Evolutionary conservation across 768 basidiomycete genomes (phyloP).

Genomic region (Tricholomella constricta): DNA sequence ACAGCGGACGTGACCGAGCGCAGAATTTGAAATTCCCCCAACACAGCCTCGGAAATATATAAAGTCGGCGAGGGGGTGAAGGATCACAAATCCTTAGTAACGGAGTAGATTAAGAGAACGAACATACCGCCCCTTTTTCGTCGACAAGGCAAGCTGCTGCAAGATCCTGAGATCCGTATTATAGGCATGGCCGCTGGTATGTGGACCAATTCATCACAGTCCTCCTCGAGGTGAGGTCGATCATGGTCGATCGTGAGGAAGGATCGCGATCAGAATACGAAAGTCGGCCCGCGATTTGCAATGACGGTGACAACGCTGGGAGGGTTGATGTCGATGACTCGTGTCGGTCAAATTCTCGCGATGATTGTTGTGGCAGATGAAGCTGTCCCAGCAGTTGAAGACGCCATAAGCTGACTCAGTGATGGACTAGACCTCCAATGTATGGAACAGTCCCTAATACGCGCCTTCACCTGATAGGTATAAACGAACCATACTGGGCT

Average conservation of each 20-base stretch:
- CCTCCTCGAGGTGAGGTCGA: no score
- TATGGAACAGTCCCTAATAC: no score
- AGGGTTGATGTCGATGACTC: not conserved
- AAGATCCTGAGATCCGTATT: not conserved
- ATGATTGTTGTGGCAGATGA: no score
- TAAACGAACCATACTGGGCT: no score
- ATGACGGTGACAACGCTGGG: not conserved
- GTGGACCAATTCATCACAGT: not conserved
- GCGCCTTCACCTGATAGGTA: no score
- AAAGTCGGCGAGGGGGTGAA: not conserved
- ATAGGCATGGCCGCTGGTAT: not conserved
- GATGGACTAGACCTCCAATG: no score
- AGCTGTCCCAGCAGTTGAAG: no score
- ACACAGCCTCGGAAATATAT: not conserved
- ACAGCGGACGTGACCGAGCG: no score
- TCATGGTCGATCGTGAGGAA: not conserved
- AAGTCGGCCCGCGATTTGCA: no score
- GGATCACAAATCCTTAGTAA: slow-evolving; percentile 1
- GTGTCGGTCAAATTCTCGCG: not conserved
- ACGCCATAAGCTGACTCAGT: no score
- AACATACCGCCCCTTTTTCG: no score
- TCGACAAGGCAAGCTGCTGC: no score
- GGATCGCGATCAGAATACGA: not conserved
- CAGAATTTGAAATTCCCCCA: not conserved
- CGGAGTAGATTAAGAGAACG: not conserved